phyloP scores from a whole-genome alignment of 805 yeast species.

The Starmerella apis region DNA sequence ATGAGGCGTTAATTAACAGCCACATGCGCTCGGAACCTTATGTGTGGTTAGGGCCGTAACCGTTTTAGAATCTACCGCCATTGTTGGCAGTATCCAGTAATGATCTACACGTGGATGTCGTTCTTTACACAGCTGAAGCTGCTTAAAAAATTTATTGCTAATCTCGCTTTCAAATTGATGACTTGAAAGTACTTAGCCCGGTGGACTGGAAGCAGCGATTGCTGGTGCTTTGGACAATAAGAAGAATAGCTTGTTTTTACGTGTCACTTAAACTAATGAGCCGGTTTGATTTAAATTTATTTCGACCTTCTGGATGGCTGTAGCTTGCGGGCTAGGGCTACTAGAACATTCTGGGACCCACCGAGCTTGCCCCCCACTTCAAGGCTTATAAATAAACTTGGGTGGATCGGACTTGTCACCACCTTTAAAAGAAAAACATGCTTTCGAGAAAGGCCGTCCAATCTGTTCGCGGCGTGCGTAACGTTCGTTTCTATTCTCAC shows the following conservation, averaged over 20 bases:
- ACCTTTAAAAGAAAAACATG: conserved; percentile 7
- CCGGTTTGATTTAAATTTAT: too few relatives aligned
- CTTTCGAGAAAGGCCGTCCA: conserved; percentile 14
- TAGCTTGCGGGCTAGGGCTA: conserved; percentile 8
- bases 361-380: conserved; percentile 1
- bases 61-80: too few relatives aligned
- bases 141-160: background rate
- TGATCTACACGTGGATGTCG: background rate
- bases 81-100: too few relatives aligned
- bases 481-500: conserved; percentile 41
- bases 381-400: conserved; percentile 6
- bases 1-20: background rate
- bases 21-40: background rate
- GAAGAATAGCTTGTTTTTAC: too few relatives aligned
- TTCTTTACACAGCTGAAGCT: background rate
- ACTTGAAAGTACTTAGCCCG: background rate
- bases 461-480: conserved; percentile 22
- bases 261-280: too few relatives aligned
- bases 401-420: background rate
- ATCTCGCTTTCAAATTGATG: background rate
- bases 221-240: too few relatives aligned
- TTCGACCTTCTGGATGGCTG: too few relatives aligned
- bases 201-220: background rate
- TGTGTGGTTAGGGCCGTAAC: background rate
- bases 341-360: conserved; percentile 4